Evolutionary conservation across 2,329 filamentous ascomycete species (phyloP).

Genomic region (Alternaria tenuissima): DNA sequence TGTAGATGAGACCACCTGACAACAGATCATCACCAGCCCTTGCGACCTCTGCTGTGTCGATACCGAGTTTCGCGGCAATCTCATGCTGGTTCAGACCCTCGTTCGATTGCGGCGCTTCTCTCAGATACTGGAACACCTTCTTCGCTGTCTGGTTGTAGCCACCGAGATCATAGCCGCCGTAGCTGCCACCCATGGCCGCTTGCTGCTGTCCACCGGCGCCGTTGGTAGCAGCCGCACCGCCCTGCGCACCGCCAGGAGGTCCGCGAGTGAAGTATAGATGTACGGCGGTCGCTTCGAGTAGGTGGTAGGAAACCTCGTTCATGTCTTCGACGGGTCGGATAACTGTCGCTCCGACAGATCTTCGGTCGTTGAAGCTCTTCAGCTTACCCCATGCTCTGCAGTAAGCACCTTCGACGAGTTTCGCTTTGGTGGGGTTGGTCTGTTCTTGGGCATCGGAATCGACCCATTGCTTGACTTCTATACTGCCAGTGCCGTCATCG

Average conservation of each 20-base stretch:
- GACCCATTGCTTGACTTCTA: slow-evolving; percentile 91
- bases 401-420: slow-evolving; percentile 77
- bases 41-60: slow-evolving; percentile 75
- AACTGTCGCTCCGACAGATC: slow-evolving; percentile 80
- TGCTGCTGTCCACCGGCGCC: slow-evolving; percentile 31
- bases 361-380: slow-evolving; percentile 84
- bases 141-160: slow-evolving; percentile 64
- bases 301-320: slow-evolving; percentile 93
- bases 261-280: slow-evolving; percentile 85
- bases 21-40: slow-evolving; percentile 84
- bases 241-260: slow-evolving; percentile 60
- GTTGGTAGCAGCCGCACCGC: slow-evolving; percentile 46
- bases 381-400: slow-evolving; percentile 86
- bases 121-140: slow-evolving; percentile 76
- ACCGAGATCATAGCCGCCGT: slow-evolving; percentile 45
- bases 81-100: slow-evolving; percentile 85
- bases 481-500: slow-evolving; percentile 91
- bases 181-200: slow-evolving; percentile 32
- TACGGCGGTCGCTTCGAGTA: slow-evolving; percentile 87
- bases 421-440: slow-evolving; percentile 57
- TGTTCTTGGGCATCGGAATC: slow-evolving; percentile 65
- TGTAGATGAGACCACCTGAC: slow-evolving; percentile 78
- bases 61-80: slow-evolving; percentile 71
- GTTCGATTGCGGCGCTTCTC: slow-evolving; percentile 72
- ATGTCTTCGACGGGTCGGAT: slow-evolving; percentile 82